Conservation (phyloP, 768 basidiomycete genomes). For the Boletus rubescentipes region DNA sequence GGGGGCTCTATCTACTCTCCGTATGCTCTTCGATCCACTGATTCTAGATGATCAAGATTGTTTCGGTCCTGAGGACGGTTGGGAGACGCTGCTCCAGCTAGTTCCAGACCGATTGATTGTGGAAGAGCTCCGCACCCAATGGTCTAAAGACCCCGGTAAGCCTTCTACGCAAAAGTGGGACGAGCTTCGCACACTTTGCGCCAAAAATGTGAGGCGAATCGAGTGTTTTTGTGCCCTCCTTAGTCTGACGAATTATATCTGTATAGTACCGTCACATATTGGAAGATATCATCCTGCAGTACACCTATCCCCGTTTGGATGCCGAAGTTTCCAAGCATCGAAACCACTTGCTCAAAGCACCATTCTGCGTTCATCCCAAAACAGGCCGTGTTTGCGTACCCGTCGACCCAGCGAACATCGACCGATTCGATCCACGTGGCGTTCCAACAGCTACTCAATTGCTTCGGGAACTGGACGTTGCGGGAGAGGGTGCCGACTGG, state of each 20-base stretch:
- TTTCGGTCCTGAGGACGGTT: slow-evolving; percentile 69
- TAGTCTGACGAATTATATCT: neutral
- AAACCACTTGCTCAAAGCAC: slow-evolving; percentile 96
- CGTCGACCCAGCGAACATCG: slow-evolving; percentile 70
- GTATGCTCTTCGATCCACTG: slow-evolving; percentile 57
- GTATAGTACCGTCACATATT: slow-evolving; percentile 44
- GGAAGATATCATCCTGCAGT: slow-evolving; percentile 89
- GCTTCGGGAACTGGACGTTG: slow-evolving; percentile 69
- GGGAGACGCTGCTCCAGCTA: slow-evolving; percentile 69
- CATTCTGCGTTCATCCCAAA: slow-evolving; percentile 95
- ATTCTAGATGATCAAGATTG: slow-evolving; percentile 84
- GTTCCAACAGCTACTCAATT: slow-evolving; percentile 89
- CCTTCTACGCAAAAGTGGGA: slow-evolving; percentile 75
- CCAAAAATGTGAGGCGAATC: slow-evolving; percentile 30
- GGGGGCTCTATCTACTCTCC: slow-evolving; percentile 54
- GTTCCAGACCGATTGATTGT: slow-evolving; percentile 63
- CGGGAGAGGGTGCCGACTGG: slow-evolving; percentile 70
- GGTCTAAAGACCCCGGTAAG: slow-evolving; percentile 51
- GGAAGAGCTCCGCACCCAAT: slow-evolving; percentile 51
- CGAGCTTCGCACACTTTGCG: slow-evolving; percentile 47
- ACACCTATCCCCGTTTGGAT: slow-evolving; percentile 95
- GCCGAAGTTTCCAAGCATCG: slow-evolving; percentile 96
- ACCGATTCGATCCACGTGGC: slow-evolving; percentile 76
- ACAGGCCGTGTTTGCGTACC: slow-evolving; percentile 97
- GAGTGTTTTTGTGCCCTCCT: neutral